These are phyloP conservation scores for Ascoidea tarda DNA, from an alignment of 805 yeast species.

Conservation along the genomic window DNA sequence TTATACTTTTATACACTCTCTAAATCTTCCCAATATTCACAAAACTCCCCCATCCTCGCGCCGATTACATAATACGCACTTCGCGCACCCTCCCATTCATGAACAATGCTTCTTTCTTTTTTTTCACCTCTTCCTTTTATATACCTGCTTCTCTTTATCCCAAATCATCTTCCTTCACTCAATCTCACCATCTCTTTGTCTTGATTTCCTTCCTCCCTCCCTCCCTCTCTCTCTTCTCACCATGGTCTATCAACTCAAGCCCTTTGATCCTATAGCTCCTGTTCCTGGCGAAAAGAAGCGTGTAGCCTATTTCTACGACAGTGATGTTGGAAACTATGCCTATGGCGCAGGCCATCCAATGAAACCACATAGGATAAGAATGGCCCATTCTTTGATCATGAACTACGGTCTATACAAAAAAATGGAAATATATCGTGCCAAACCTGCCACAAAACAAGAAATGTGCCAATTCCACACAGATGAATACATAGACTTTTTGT, in stretches of 20 bases:
- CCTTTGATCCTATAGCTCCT: slow-evolving; percentile 41
- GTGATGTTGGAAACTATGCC: slow-evolving; percentile 96
- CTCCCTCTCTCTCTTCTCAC: not conserved
- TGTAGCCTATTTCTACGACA: slow-evolving; percentile 71
- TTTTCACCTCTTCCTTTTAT: no score
- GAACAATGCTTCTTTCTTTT: no score
- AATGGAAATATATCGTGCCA: slow-evolving; percentile 95
- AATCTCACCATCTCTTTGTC: not conserved
- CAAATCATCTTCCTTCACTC: not conserved
- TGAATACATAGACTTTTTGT: slow-evolving; percentile 86
- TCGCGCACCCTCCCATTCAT: no score
- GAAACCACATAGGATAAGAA: slow-evolving; percentile 98
- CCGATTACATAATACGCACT: no score
- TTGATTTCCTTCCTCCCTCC: not conserved
- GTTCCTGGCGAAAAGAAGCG: slow-evolving; percentile 19
- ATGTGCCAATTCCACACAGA: slow-evolving; percentile 98
- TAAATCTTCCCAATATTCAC: no score
- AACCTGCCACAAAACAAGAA: slow-evolving; percentile 95
- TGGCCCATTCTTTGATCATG: slow-evolving; percentile 96
- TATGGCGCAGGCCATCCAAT: slow-evolving; percentile 98
- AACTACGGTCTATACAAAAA: slow-evolving; percentile 92
- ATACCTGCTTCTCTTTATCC: no score
- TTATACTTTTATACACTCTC: no score
- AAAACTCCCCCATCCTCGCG: no score
- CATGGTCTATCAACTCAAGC: slow-evolving; percentile 37